A percentile compares a stretch with the other conserved stretches of the same genome.
Conservation (phyloP, 2,329 filamentous ascomycete species). For the Hypoxylon sp. region DNA sequence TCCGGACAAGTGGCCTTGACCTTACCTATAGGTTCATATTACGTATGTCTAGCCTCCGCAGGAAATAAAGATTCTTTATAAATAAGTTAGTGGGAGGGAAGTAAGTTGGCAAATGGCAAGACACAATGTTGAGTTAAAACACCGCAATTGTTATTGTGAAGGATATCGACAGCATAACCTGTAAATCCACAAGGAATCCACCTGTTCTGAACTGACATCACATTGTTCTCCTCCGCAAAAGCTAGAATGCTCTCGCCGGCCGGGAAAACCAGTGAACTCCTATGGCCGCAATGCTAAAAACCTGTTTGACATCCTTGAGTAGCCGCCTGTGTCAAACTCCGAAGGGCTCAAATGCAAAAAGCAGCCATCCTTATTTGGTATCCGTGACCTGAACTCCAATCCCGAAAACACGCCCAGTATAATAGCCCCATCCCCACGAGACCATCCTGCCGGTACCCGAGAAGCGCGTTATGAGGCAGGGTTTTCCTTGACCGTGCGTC, state of each 20-base stretch:
- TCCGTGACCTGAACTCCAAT: slow-evolving; percentile 46
- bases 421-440: slow-evolving; percentile 16
- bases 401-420: slow-evolving; percentile 34
- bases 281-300: slow-evolving; percentile 27
- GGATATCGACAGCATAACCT: slow-evolving; percentile 10
- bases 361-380: slow-evolving; percentile 45
- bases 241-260: slow-evolving; percentile 3
- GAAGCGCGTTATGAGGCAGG: slow-evolving; percentile 66
- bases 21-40: neutral
- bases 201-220: slow-evolving; percentile 6
- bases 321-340: slow-evolving; percentile 42
- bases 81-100: neutral
- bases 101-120: neutral
- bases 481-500: slow-evolving; percentile 90
- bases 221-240: slow-evolving; percentile 9
- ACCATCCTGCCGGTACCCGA: slow-evolving; percentile 2
- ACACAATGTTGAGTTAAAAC: neutral
- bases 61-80: neutral
- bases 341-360: slow-evolving; percentile 45
- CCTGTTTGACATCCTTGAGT: slow-evolving; percentile 26
- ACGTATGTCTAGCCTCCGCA: neutral
- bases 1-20: neutral
- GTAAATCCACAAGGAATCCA: slow-evolving; percentile 13
- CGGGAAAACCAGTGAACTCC: slow-evolving; percentile 20
- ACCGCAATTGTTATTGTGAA: slow-evolving; percentile 7